Percentiles rank a stretch among this genome's conserved stretches.
Evolutionary conservation across 1,139 yeast species (phyloP).

Genomic region (Taiozyma onychis): DNA sequence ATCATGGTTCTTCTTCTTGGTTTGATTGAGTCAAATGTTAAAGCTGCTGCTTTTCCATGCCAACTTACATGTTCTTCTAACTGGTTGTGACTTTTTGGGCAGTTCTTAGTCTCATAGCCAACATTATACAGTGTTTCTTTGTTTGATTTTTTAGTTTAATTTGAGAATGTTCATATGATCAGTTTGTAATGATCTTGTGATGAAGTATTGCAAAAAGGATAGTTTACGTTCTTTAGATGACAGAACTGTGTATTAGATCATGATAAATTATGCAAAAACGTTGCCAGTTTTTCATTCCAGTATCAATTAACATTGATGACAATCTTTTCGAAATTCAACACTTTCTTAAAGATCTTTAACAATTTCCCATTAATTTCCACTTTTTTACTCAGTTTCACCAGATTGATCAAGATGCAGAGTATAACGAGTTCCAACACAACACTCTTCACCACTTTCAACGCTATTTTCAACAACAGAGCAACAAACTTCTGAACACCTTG

Average conservation of each 20-base stretch:
- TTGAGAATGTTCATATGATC: neutral
- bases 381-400: conserved; percentile 17
- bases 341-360: conserved; percentile 11
- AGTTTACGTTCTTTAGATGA: too few species aligned
- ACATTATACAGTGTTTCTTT: neutral
- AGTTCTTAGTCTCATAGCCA: too few species aligned
- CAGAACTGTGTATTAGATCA: too few species aligned
- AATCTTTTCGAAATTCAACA: conserved; percentile 16
- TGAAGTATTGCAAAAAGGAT: too few species aligned
- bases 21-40: neutral
- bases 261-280: neutral
- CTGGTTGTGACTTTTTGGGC: neutral
- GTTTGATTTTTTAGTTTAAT: neutral
- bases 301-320: conserved; percentile 17
- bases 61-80: neutral
- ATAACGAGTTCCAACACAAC: conserved; percentile 14
- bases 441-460: conserved; percentile 11
- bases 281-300: neutral
- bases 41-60: neutral
- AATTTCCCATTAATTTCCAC: conserved; percentile 10
- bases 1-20: neutral
- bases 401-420: conserved; percentile 15
- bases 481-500: conserved; percentile 5
- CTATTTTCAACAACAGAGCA: conserved; percentile 4
- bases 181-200: neutral